Percentiles rank a stretch among this genome's conserved stretches.
Evolutionary conservation across 164 flowering plant species (phyloP).

Genomic region (Houttuynia cordata): DNA sequence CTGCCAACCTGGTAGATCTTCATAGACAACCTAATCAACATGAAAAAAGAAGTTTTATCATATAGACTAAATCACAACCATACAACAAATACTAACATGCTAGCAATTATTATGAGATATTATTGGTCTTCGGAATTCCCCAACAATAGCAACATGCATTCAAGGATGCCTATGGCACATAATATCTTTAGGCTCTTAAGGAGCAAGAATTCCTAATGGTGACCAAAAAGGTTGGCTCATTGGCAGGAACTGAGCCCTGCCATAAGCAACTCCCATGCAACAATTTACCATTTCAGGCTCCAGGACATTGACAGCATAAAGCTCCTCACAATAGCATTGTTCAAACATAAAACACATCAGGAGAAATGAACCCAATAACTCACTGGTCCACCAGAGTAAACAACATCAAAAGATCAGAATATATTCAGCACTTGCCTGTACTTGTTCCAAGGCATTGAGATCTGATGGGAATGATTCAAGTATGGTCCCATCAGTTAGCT

Average conservation of each 20-base stretch:
- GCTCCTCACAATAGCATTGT: too few relatives aligned
- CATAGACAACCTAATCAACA: slow-evolving; percentile 66
- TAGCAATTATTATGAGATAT: too few relatives aligned
- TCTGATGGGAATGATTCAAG: slow-evolving; percentile 72
- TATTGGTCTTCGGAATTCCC: too few relatives aligned
- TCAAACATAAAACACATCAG: too few relatives aligned
- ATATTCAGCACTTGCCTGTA: slow-evolving; percentile 31
- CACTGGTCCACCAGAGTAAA: not conserved
- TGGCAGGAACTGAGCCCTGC: too few relatives aligned
- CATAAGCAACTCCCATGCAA: too few relatives aligned
- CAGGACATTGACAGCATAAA: too few relatives aligned
- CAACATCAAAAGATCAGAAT: not conserved
- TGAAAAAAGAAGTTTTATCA: too few relatives aligned
- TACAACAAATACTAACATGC: not conserved
- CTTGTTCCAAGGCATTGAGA: slow-evolving; percentile 56
- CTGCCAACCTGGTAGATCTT: slow-evolving; percentile 78
- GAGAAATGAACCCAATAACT: not conserved
- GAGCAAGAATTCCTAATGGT: too few relatives aligned
- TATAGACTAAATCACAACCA: slow-evolving; percentile 2
- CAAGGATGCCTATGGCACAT: not conserved
- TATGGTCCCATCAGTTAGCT: slow-evolving; percentile 43
- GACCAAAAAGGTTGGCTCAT: too few relatives aligned
- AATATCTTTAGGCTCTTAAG: not conserved
- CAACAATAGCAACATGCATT: too few relatives aligned
- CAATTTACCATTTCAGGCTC: too few relatives aligned